Conservation (phyloP, 306 rosid species). For the Citrullus colocynthis region DNA sequence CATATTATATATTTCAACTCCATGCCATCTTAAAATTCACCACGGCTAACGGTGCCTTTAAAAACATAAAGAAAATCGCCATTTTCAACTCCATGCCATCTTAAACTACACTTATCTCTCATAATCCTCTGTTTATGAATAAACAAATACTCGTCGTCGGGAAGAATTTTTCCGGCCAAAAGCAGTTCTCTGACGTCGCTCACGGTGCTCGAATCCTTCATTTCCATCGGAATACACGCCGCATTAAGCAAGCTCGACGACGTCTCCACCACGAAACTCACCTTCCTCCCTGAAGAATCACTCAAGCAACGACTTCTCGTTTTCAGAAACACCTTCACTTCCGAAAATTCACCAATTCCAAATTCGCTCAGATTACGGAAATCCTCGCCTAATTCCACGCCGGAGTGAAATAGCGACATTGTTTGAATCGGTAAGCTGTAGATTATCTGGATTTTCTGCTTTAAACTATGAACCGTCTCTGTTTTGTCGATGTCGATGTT, state of each 20-base stretch:
- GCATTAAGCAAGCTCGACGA: constrained; percentile 66
- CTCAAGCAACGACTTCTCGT: constrained; percentile 19
- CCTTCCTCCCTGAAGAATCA: constrained; percentile 29
- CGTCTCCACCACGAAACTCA: constrained; percentile 54
- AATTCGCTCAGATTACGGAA: constrained; percentile 44
- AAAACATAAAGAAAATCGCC: constrained; percentile 70
- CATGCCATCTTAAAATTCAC: constrained; percentile 1
- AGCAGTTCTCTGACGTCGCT: constrained; percentile 47
- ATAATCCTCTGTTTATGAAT: constrained; percentile 85
- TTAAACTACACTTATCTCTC: constrained; percentile 59
- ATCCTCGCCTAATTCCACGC: constrained; percentile 50
- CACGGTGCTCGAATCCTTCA: constrained; percentile 46
- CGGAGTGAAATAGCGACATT: constrained; percentile 50
- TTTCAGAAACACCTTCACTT: constrained; percentile 46
- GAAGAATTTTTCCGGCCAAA: constrained; percentile 40
- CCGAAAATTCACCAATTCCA: constrained; percentile 47
- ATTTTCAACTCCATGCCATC: constrained; percentile 81
- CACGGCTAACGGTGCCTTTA: constrained; percentile 46
- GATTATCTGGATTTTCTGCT: constrained; percentile 63
- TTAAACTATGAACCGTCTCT: constrained; percentile 60
- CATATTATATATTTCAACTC: not conserved
- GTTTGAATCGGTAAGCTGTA: constrained; percentile 47
- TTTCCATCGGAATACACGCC: constrained; percentile 66
- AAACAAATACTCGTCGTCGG: constrained; percentile 62
- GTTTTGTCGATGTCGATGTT: constrained; percentile 50